Evolutionary conservation across 1,284 basidiomycete genomes (phyloP).

Genomic region (Papiliotrema fonsecae): DNA sequence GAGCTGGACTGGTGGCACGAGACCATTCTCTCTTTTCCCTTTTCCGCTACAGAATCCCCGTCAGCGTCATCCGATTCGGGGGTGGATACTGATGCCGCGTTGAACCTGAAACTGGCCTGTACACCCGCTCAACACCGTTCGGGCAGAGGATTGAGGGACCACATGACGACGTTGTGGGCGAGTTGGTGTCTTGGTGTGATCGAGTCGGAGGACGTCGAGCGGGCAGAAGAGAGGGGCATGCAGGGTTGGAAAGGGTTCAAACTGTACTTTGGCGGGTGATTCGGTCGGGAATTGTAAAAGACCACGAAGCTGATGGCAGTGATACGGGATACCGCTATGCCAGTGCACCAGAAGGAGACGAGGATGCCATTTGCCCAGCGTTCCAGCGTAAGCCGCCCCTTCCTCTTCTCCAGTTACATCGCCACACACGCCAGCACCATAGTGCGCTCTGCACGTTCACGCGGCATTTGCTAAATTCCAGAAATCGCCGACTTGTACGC

Average conservation of each 20-base stretch:
- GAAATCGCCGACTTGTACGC: constrained; percentile 42
- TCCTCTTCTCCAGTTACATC: neutral
- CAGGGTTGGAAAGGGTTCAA: constrained; percentile 38
- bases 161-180: constrained; percentile 47
- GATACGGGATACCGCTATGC: constrained; percentile 49
- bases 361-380: constrained; percentile 42
- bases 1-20: constrained; percentile 49
- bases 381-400: constrained; percentile 29
- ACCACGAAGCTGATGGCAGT: constrained; percentile 12
- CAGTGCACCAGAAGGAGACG: constrained; percentile 35
- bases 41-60: constrained; percentile 1
- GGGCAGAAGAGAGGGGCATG: constrained; percentile 21
- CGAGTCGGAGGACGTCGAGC: constrained; percentile 13
- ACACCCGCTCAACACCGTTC: constrained; percentile 47
- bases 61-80: neutral
- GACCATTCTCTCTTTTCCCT: constrained; percentile 32
- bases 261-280: constrained; percentile 45
- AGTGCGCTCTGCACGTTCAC: no score
- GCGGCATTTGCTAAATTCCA: constrained; percentile 8
- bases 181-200: constrained; percentile 46
- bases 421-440: no score
- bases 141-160: constrained; percentile 43
- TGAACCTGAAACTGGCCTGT: constrained; percentile 41
- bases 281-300: neutral
- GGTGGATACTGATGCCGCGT: constrained; percentile 6